Conservation (phyloP, 2,329 filamentous ascomycete genomes). For the Pestalotiopsis sp. region DNA sequence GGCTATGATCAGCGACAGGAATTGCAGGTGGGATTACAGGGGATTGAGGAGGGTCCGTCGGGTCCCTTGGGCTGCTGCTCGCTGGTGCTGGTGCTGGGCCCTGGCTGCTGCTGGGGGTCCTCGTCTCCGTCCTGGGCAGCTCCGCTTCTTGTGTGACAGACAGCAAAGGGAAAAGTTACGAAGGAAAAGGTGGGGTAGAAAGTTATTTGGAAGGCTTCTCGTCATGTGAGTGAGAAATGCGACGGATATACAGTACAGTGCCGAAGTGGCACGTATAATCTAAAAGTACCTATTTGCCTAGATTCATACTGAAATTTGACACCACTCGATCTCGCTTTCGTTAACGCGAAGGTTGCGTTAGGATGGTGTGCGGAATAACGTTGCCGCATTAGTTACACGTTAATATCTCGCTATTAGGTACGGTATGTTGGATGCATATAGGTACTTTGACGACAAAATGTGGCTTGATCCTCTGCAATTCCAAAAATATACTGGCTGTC, state of each 20-base stretch:
- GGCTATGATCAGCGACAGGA: not conserved
- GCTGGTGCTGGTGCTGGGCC: too few species aligned
- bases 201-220: not conserved
- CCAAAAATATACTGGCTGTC: not conserved
- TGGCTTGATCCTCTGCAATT: not conserved
- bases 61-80: too few species aligned
- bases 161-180: not conserved
- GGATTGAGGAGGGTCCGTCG: not conserved
- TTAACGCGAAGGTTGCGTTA: not conserved
- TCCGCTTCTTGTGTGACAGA: not conserved
- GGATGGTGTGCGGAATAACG: not conserved
- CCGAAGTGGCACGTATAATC: not conserved
- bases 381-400: not conserved
- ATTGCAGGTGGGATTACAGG: not conserved
- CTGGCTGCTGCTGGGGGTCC: too few species aligned
- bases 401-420: not conserved
- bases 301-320: too few species aligned
- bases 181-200: slow-evolving; percentile 6
- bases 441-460: not conserved
- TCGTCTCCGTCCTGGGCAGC: not conserved
- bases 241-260: not conserved
- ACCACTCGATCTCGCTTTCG: too few species aligned
- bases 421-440: not conserved
- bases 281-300: too few species aligned
- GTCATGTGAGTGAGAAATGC: not conserved